Percentiles rank a stretch among this genome's conserved stretches.
These are phyloP conservation scores for Trypanosoma avium DNA, from an alignment of 208 protist species.

Conservation along the genomic window DNA sequence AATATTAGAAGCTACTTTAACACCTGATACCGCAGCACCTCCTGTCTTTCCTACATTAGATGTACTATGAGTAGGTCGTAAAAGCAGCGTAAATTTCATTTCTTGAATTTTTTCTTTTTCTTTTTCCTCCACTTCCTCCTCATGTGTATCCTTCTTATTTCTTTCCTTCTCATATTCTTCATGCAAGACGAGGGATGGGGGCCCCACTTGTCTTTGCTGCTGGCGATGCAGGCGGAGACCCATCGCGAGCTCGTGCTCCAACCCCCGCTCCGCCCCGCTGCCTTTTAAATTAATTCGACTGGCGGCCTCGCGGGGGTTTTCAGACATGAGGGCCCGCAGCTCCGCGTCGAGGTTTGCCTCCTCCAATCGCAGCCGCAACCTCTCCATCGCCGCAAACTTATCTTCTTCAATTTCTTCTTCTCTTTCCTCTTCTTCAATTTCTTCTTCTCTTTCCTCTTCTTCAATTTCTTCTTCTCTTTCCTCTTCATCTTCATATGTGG, in stretches of 20 bases:
- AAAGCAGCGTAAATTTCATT: slow-evolving; percentile 20
- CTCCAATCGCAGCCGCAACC: slow-evolving; percentile 16
- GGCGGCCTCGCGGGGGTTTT: slow-evolving; percentile 7
- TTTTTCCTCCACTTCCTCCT: background rate
- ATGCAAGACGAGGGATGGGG: background rate
- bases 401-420: slow-evolving; percentile 16
- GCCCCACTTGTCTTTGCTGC: slow-evolving; percentile 9
- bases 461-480: slow-evolving; percentile 15
- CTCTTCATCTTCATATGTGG: slow-evolving; percentile 12
- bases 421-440: slow-evolving; percentile 10
- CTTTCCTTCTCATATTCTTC: background rate
- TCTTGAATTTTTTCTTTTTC: background rate
- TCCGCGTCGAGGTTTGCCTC: slow-evolving; percentile 24
- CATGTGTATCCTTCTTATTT: background rate
- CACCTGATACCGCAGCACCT: background rate
- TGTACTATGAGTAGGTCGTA: slow-evolving; percentile 1
- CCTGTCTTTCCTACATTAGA: slow-evolving; percentile 1
- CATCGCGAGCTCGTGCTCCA: slow-evolving; percentile 21
- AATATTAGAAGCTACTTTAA: background rate
- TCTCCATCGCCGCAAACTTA: slow-evolving; percentile 13
- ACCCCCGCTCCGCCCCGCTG: slow-evolving; percentile 1
- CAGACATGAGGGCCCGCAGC: slow-evolving; percentile 16
- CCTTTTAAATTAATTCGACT: background rate
- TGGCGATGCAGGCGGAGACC: slow-evolving; percentile 24
- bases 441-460: slow-evolving; percentile 11